These are phyloP conservation scores for Carpinus viminea DNA, from an alignment of 306 rosid species.

Conservation along the genomic window DNA sequence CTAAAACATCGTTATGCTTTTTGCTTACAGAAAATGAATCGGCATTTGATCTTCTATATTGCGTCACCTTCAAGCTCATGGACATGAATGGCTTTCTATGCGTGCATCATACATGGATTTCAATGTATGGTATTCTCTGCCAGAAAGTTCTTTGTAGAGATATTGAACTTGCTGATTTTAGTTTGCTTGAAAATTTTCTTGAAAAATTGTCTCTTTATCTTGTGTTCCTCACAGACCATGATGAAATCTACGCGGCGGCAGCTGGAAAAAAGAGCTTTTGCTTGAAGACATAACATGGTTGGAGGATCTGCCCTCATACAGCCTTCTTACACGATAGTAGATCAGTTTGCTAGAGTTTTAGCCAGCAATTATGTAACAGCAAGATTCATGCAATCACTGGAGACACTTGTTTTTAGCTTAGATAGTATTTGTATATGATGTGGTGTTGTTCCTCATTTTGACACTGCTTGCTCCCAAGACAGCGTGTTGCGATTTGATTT, in stretches of 20 bases:
- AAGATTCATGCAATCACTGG: slow-evolving; percentile 16
- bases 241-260: slow-evolving; percentile 94
- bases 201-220: slow-evolving; percentile 17
- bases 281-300: slow-evolving; percentile 67
- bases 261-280: slow-evolving; percentile 92
- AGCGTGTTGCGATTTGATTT: slow-evolving; percentile 42
- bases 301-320: slow-evolving; percentile 86
- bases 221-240: slow-evolving; percentile 62
- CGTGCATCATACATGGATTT: slow-evolving; percentile 99
- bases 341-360: slow-evolving; percentile 24
- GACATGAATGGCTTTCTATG: slow-evolving; percentile 98
- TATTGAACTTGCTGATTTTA: neutral
- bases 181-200: slow-evolving; percentile 21
- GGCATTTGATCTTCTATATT: slow-evolving; percentile 93
- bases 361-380: slow-evolving; percentile 29
- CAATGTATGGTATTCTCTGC: slow-evolving; percentile 71
- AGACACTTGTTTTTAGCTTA: slow-evolving; percentile 25
- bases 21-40: slow-evolving; percentile 71
- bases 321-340: slow-evolving; percentile 68
- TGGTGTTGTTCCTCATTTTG: slow-evolving; percentile 33
- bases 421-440: slow-evolving; percentile 57
- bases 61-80: slow-evolving; percentile 98
- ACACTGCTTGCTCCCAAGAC: slow-evolving; percentile 34
- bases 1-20: neutral
- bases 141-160: slow-evolving; percentile 4